Evolutionary conservation across 2,329 filamentous ascomycete genomes (phyloP), one percentile per base, ranked within the genome.

Genomic region (Diaporthe nobilis): DNA sequence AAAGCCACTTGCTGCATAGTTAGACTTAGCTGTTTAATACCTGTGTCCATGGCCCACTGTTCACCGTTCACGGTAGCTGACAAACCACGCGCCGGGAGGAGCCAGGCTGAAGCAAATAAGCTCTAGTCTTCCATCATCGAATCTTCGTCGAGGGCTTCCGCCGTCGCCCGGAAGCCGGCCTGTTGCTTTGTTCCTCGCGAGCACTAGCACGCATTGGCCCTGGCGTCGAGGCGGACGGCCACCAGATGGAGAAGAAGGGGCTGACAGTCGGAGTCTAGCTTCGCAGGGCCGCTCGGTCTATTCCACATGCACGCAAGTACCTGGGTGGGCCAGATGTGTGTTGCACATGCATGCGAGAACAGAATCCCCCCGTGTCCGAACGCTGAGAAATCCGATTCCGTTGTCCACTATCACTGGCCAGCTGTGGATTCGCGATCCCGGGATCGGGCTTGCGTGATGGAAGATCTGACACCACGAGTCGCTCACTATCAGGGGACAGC

Each of bases 381-480:
- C 65, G 49, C n/a, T 70, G 49, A 70, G 65, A 70, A 70, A 55
- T 70, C 47, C 63, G 44, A 25, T 53, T 53, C 49, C 34, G n/a
- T 55, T 55, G 44, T 65, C 58, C 44, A 17, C 49, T 34, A 22
- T 25, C 57, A 39, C 25, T 47, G 53, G 51, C 47, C 53, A 60
- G 25, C 31, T 47, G 67, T 68, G 70, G 44, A 75, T 75, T 75
- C 75, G 75, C 72, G 75, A 76, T 76, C 57, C 75, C 60, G 67
- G 75, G 72, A 76, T 75, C 31, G n/a, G 25, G 39, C 42, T 76
- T 75, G 72, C 75, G 72, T 76, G 75, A 76, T 61, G 39, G 34
- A 20, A 42, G 57, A 75, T 76, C 60, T 70, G 68, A 60, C 57
- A 63, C 47, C n/a, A 5, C 20, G 9, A 15, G 47, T 71, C 31